Evolutionary conservation across 169 alveolate genomes (phyloP).

Genomic region (Miamiensis avidus): DNA sequence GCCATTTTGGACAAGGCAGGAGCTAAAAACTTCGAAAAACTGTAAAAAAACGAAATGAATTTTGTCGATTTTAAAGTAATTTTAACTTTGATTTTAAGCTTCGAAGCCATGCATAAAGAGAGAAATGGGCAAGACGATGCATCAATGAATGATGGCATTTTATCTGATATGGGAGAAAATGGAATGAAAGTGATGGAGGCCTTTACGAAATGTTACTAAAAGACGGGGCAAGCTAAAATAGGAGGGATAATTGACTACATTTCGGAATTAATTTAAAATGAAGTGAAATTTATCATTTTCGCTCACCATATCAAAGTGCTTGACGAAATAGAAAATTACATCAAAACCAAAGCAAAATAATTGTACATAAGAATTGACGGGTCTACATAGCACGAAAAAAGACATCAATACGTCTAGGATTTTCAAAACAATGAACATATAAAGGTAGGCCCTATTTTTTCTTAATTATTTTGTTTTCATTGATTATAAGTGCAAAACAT

Average conservation of each 20-base stretch:
- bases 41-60: neutral
- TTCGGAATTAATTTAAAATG: neutral
- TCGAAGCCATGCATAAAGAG: neutral
- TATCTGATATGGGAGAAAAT: neutral
- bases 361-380: conserved; percentile 50
- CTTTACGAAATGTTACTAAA: neutral
- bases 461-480: neutral
- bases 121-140: neutral
- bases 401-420: neutral
- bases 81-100: neutral
- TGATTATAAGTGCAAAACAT: conserved; percentile 3
- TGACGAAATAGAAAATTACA: conserved; percentile 42
- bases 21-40: neutral
- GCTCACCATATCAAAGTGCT: conserved; percentile 70
- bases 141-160: neutral
- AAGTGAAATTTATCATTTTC: conserved; percentile 68
- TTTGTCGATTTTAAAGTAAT: no score
- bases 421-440: conserved; percentile 7
- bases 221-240: neutral
- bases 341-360: conserved; percentile 24
- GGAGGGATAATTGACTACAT: neutral
- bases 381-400: neutral
- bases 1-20: conserved; percentile 51
- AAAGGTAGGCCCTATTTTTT: neutral
- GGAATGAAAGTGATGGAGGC: neutral